Evolutionary conservation across 805 yeast genomes (phyloP).

Genomic region (Millerozyma miso): DNA sequence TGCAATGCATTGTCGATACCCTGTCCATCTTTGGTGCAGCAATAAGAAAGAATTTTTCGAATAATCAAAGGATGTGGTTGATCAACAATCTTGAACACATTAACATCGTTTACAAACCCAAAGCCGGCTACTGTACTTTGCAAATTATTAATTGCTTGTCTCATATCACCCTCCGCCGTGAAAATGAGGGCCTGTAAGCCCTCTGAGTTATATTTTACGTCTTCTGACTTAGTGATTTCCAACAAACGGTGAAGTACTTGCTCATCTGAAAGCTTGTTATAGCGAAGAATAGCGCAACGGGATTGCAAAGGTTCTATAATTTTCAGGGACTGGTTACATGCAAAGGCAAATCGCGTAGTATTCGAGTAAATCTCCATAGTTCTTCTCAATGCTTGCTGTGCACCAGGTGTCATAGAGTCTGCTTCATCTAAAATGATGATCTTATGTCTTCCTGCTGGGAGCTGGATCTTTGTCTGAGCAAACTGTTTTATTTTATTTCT

Average conservation of each 20-base stretch:
- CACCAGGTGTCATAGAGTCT: conserved; percentile 95
- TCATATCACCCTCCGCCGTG: conserved; percentile 98
- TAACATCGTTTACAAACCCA: conserved; percentile 83
- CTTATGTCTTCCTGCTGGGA: conserved; percentile 89
- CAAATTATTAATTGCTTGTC: conserved; percentile 92
- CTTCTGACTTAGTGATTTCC: conserved; percentile 65
- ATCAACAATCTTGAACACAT: conserved; percentile 93
- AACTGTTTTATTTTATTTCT: conserved; percentile 90
- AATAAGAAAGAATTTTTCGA: conserved; percentile 51
- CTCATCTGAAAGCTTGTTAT: conserved; percentile 73
- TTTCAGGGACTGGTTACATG: conserved; percentile 91
- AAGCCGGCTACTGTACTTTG: conserved; percentile 95
- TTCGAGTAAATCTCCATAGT: conserved; percentile 95
- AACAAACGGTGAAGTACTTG: conserved; percentile 76
- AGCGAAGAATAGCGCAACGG: conserved; percentile 91
- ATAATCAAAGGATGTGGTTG: conserved; percentile 92
- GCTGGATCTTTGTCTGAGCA: conserved; percentile 87
- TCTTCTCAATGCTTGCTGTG: conserved; percentile 90
- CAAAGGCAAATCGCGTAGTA: conserved; percentile 97
- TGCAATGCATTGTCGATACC: conserved; percentile 63
- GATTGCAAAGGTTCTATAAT: conserved; percentile 96
- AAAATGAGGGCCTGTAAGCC: conserved; percentile 91
- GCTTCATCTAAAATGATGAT: conserved; percentile 93
- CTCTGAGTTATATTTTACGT: conserved; percentile 76
- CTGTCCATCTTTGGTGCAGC: conserved; percentile 25